Conservation (phyloP, 1,284 basidiomycete species). For the Phenoliferia sp. region DNA sequence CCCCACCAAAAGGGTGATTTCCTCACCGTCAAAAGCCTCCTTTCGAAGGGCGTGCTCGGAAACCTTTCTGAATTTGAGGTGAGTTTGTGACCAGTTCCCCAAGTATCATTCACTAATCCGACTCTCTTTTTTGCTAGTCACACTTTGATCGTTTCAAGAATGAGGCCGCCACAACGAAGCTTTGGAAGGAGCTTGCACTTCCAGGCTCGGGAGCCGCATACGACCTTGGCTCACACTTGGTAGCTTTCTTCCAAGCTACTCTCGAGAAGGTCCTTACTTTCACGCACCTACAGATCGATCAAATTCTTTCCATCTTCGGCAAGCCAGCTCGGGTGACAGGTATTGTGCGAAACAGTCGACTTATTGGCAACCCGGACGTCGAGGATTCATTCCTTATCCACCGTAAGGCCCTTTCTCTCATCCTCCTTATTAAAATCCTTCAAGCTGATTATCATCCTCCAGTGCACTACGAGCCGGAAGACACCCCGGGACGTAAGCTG, state of each 20-base stretch:
- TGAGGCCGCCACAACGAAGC: conserved; percentile 55
- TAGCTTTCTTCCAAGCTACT: conserved; percentile 9
- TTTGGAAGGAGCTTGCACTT: conserved; percentile 47
- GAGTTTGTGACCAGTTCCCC: neutral
- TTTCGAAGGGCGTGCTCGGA: conserved; percentile 53
- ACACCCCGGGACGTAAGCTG: conserved; percentile 45
- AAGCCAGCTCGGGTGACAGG: conserved; percentile 64
- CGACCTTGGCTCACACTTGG: conserved; percentile 49
- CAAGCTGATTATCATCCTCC: conserved; percentile 40
- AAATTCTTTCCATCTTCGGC: conserved; percentile 70
- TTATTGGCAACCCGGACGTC: conserved; percentile 58
- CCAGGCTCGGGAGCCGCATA: conserved; percentile 22
- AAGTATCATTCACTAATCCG: neutral
- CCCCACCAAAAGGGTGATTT: too few species aligned
- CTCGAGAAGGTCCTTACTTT: neutral
- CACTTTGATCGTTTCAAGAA: conserved; percentile 71
- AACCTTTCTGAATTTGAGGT: conserved; percentile 68
- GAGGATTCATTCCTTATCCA: conserved; percentile 56
- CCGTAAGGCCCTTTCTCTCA: conserved; percentile 33
- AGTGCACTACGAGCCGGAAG: conserved; percentile 55
- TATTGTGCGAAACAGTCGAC: conserved; percentile 62
- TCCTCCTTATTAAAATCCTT: neutral
- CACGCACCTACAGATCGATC: conserved; percentile 54
- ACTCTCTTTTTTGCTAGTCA: conserved; percentile 36
- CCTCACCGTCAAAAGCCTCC: conserved; percentile 62